These are phyloP conservation scores for Cordyceps pruinosa DNA, from an alignment of 2,329 filamentous ascomycete species.

Conservation along the genomic window DNA sequence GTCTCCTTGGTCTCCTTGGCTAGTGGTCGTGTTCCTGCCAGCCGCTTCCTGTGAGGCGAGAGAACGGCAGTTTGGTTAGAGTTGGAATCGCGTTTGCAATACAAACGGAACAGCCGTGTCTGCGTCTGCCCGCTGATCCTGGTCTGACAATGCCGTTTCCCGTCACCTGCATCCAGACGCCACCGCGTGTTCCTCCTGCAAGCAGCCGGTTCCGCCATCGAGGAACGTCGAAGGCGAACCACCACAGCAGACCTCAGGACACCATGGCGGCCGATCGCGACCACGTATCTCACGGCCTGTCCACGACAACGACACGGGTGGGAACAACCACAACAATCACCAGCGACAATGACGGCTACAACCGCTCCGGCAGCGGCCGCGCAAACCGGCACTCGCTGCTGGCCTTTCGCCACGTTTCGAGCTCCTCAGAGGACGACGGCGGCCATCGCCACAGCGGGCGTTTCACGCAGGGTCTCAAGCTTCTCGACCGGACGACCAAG, in stretches of 20 bases:
- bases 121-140: neutral
- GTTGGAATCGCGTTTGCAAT: neutral
- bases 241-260: neutral
- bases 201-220: neutral
- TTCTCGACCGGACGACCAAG: conserved; percentile 5
- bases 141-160: neutral
- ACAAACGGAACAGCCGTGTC: neutral
- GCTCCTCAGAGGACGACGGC: conserved; percentile 5
- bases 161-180: neutral
- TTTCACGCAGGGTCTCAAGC: conserved; percentile 5
- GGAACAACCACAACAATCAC: conserved; percentile 7
- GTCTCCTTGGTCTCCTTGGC: neutral
- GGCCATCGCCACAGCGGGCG: neutral
- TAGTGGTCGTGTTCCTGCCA: neutral
- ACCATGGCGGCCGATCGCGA: neutral
- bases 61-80: neutral
- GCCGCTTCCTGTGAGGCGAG: neutral
- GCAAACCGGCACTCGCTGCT: conserved; percentile 4
- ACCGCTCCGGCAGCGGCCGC: neutral
- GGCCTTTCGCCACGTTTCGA: conserved; percentile 2
- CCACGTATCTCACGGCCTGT: neutral
- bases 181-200: neutral
- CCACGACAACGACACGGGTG: neutral
- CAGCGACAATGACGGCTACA: neutral
- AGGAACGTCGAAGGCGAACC: neutral